A percentile compares a stretch with the other conserved stretches of the same genome.
These are phyloP conservation scores for Ramaria sp. DNA, from an alignment of 768 basidiomycete species.

Conservation along the genomic window DNA sequence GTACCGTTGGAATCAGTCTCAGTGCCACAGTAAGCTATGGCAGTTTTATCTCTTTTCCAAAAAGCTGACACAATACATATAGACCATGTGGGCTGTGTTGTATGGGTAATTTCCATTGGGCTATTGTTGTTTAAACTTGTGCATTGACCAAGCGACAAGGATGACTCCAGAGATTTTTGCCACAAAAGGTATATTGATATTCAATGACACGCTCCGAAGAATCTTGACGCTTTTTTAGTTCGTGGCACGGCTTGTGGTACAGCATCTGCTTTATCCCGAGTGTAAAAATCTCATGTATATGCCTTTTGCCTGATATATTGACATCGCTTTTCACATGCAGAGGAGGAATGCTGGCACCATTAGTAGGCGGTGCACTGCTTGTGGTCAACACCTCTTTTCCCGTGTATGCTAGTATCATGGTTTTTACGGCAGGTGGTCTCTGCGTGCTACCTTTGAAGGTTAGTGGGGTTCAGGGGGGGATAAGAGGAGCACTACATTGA, in stretches of 20 bases:
- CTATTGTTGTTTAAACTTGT: not conserved
- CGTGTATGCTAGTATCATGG: constrained; percentile 60
- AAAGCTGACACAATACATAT: not conserved
- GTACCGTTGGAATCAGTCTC: constrained; percentile 67
- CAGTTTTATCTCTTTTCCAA: not conserved
- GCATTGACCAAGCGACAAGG: not conserved
- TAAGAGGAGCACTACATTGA: not conserved
- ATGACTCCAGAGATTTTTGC: constrained; percentile 23
- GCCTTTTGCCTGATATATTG: constrained; percentile 1
- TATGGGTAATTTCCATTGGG: constrained; percentile 38
- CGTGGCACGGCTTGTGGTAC: constrained; percentile 85
- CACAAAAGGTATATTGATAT: constrained; percentile 46
- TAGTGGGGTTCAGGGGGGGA: not conserved
- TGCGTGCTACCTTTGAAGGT: constrained; percentile 34
- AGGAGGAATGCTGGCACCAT: constrained; percentile 82
- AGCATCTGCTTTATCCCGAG: constrained; percentile 75
- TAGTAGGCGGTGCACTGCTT: constrained; percentile 65
- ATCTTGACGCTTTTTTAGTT: constrained; percentile 26
- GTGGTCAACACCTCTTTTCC: constrained; percentile 58
- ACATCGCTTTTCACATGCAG: constrained; percentile 26
- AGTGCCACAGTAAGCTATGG: constrained; percentile 47
- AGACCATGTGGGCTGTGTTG: constrained; percentile 83
- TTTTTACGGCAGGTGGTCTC: constrained; percentile 51
- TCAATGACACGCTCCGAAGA: too few relatives aligned
- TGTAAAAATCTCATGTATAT: constrained; percentile 36